Percentiles rank a stretch among this genome's conserved stretches.
Evolutionary conservation across 768 basidiomycete genomes (phyloP).

Genomic region (Solioccasus polychromus): DNA sequence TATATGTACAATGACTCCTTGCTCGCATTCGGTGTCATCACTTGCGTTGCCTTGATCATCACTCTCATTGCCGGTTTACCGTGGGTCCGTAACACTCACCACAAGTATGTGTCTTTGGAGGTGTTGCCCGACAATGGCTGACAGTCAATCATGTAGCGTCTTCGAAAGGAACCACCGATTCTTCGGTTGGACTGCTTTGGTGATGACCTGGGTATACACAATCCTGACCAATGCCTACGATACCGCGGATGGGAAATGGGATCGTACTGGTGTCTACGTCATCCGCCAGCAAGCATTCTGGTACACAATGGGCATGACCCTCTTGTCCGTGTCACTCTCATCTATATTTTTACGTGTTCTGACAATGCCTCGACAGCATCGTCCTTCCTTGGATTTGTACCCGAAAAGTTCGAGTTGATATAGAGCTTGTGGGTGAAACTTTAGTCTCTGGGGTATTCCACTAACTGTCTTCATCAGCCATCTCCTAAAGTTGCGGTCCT

Average conservation of each 20-base stretch:
- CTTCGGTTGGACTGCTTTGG: slow-evolving; percentile 67
- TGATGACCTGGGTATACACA: slow-evolving; percentile 62
- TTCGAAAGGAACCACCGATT: slow-evolving; percentile 82
- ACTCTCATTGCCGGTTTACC: slow-evolving; percentile 68
- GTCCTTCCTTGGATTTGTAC: slow-evolving; percentile 75
- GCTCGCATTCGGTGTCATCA: slow-evolving; percentile 59
- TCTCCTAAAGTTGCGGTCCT: slow-evolving; percentile 77
- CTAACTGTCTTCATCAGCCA: slow-evolving; percentile 43
- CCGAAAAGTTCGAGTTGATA: slow-evolving; percentile 67
- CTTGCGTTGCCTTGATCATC: slow-evolving; percentile 53
- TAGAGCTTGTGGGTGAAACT: slow-evolving; percentile 59
- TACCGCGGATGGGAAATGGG: slow-evolving; percentile 52
- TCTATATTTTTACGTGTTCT: background rate
- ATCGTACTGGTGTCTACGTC: slow-evolving; percentile 50
- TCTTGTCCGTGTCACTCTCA: slow-evolving; percentile 49
- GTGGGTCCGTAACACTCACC: slow-evolving; percentile 77
- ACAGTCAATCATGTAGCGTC: slow-evolving; percentile 40
- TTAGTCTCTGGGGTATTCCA: background rate
- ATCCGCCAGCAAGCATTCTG: slow-evolving; percentile 74
- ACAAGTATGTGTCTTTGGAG: slow-evolving; percentile 53
- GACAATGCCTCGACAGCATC: slow-evolving; percentile 41
- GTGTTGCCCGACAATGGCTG: background rate
- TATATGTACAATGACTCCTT: slow-evolving; percentile 52
- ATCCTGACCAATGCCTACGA: slow-evolving; percentile 66
- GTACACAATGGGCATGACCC: slow-evolving; percentile 71